Base-by-base conservation (phyloP, 495 filamentous ascomycete species). In the Chaetomium fimeti region DNA sequence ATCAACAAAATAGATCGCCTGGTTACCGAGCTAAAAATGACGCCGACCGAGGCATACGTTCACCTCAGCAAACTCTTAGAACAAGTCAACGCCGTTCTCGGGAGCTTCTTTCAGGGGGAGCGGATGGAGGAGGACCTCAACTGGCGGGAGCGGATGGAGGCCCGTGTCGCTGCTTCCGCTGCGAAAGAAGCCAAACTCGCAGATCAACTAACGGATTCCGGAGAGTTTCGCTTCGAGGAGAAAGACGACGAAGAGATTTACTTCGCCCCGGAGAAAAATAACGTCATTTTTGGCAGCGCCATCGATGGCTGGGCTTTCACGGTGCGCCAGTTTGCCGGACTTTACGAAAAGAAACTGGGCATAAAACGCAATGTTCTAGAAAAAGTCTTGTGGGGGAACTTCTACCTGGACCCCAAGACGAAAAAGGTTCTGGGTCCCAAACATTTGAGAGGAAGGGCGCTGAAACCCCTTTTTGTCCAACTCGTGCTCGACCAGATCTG, bases 241-340 rank as follows among this genome's bases (percentile, higher is more conserved):
- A 88, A 86, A 69, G 94, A 98, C 71, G 94, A 99, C 72, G 94
- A 98, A 69, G 93, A 96, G 72, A 84, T 99, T 40, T 99, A 99
- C 74, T 99, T 99, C 78, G 91, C 93, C 11, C 94, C 94, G 0
- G 95, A 98, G 73, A 96, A 93, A 70, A 94, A 97, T 68, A 99
- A 99, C 71, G 94, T 99, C 73, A 97, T 99, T 63, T 99, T 99
- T 69, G 91, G 92, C 79, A 97, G 92, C 71, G 94, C 94, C 29
- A 88, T 96, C 56, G 94, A 99, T 71, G 94, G 95, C 42, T 99
- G 94, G 94, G 94, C 94, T 2, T 99, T 98, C 67, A 99, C 94
- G 0, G 84, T 96, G 22, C 85, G 91, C 40, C 94, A 99, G 72
- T 99, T 99, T 74, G 94, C 94, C 9, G 85, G 84, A 5, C 79